A percentile compares a stretch with the other conserved stretches of the same genome.
Evolutionary conservation across 805 yeast genomes (phyloP).

Genomic region (Torulaspora gathmanii): DNA sequence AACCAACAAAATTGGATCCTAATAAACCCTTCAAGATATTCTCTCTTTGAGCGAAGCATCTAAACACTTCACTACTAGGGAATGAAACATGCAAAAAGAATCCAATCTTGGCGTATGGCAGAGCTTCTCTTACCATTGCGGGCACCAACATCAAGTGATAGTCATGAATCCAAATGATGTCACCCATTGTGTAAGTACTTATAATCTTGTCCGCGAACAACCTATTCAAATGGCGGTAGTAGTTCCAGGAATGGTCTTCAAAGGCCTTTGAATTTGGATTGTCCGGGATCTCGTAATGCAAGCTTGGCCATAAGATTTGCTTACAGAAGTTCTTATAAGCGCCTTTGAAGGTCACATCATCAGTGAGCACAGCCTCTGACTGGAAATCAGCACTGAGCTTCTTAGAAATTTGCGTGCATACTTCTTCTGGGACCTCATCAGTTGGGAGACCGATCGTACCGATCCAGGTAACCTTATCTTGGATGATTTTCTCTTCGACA

Average conservation of each 20-base stretch:
- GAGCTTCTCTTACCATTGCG: constrained; percentile 63
- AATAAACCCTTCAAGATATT: constrained; percentile 73
- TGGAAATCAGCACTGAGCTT: constrained; percentile 46
- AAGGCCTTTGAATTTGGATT: constrained; percentile 90
- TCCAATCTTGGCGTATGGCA: constrained; percentile 85
- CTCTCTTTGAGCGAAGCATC: constrained; percentile 86
- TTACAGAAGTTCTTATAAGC: constrained; percentile 90
- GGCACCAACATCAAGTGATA: constrained; percentile 88
- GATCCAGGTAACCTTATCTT: constrained; percentile 57
- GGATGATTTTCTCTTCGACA: constrained; percentile 37
- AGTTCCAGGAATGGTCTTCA: constrained; percentile 92
- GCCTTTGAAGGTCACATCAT: constrained; percentile 79
- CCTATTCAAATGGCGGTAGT: constrained; percentile 71
- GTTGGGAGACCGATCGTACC: constrained; percentile 94
- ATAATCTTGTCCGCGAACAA: constrained; percentile 73
- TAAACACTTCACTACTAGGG: constrained; percentile 91
- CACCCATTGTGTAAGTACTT: constrained; percentile 63
- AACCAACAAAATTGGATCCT: constrained; percentile 82
- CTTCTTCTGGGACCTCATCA: constrained; percentile 62
- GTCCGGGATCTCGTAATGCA: constrained; percentile 92
- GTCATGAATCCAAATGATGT: constrained; percentile 89
- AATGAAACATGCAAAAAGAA: constrained; percentile 90
- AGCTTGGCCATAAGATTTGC: constrained; percentile 93
- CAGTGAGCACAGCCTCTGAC: constrained; percentile 64
- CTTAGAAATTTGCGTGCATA: constrained; percentile 49